Evolutionary conservation across 2,329 filamentous ascomycete species (phyloP).

Genomic region (Cladosporium sp.): DNA sequence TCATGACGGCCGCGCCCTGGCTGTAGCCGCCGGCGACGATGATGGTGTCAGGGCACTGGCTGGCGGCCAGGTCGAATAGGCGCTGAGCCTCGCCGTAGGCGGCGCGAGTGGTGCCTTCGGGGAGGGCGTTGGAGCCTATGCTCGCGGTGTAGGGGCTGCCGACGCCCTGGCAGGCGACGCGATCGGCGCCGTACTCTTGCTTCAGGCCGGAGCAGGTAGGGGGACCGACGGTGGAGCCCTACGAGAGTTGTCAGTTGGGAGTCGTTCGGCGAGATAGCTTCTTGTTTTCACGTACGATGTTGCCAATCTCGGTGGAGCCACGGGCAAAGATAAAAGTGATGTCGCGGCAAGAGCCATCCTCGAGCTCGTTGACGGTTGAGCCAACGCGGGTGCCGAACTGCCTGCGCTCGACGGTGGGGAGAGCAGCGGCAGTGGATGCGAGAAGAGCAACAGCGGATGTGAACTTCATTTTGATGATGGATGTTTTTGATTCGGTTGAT

Average conservation of each 20-base stretch:
- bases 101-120: conserved; percentile 20
- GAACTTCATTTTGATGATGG: conserved; percentile 9
- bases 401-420: conserved; percentile 8
- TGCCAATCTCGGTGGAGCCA: conserved; percentile 51
- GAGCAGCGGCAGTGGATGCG: conserved; percentile 6
- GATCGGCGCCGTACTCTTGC: conserved; percentile 15
- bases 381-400: conserved; percentile 8
- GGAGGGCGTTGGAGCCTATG: conserved; percentile 20
- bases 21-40: conserved; percentile 30
- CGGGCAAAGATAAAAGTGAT: conserved; percentile 56
- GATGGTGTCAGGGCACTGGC: conserved; percentile 25
- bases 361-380: conserved; percentile 18
- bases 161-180: conserved; percentile 27
- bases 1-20: conserved; percentile 39
- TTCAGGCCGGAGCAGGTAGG: conserved; percentile 25
- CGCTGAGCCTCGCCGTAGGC: conserved; percentile 20
- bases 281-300: conserved; percentile 37
- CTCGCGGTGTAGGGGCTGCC: conserved; percentile 22
- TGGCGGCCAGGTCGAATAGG: conserved; percentile 23
- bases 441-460: conserved; percentile 6
- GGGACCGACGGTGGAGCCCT: conserved; percentile 24
- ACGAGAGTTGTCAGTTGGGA: background rate
- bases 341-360: conserved; percentile 36
- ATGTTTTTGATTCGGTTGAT: background rate
- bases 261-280: background rate